These are phyloP conservation scores for Wickerhamiella bombiphila DNA, from an alignment of 805 yeast species.

Conservation along the genomic window DNA sequence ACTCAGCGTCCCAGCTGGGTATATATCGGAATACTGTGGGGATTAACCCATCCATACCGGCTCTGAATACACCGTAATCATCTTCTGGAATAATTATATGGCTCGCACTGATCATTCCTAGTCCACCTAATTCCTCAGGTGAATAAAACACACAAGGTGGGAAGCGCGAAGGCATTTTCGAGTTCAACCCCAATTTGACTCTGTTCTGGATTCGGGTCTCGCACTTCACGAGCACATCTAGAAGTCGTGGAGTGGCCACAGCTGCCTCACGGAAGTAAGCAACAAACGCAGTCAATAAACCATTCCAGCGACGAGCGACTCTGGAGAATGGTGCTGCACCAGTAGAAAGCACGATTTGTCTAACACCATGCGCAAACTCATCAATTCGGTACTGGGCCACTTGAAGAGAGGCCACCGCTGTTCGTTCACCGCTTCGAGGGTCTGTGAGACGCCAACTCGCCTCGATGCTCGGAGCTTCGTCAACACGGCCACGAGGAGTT, in stretches of 20 bases:
- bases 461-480: slow-evolving; percentile 33
- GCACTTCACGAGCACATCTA: slow-evolving; percentile 73
- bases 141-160: slow-evolving; percentile 98
- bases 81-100: slow-evolving; percentile 90
- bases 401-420: slow-evolving; percentile 75
- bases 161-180: slow-evolving; percentile 96
- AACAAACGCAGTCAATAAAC: slow-evolving; percentile 71
- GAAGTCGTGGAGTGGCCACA: slow-evolving; percentile 58
- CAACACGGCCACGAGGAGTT: slow-evolving; percentile 55
- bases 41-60: slow-evolving; percentile 71
- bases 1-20: slow-evolving; percentile 94
- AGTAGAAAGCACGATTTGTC: slow-evolving; percentile 86
- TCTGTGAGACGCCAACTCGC: slow-evolving; percentile 85
- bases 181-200: slow-evolving; percentile 86
- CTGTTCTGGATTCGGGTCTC: slow-evolving; percentile 90
- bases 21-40: slow-evolving; percentile 91
- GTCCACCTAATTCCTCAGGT: slow-evolving; percentile 92
- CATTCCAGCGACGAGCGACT: slow-evolving; percentile 91
- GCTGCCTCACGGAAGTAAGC: slow-evolving; percentile 91
- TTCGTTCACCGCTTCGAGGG: slow-evolving; percentile 59
- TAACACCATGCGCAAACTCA: slow-evolving; percentile 63
- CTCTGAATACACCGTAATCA: slow-evolving; percentile 83
- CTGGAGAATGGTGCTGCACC: slow-evolving; percentile 93
- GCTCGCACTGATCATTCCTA: slow-evolving; percentile 95
- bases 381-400: slow-evolving; percentile 72